Conservation (phyloP, 1,284 basidiomycete genomes). For the Marasmius tenuissimus region DNA sequence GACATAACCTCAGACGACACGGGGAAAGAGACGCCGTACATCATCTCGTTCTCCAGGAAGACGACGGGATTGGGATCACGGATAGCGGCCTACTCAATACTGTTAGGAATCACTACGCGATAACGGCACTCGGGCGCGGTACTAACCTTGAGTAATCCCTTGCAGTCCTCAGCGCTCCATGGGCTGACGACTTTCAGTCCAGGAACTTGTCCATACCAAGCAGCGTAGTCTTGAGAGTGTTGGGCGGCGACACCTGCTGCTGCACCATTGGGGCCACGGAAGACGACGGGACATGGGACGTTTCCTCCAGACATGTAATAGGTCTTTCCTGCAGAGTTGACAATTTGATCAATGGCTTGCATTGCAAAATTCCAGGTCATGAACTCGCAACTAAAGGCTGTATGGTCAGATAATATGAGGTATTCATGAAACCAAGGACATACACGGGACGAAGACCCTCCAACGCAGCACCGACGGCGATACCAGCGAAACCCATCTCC, state of each 20-base stretch:
- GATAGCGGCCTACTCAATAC: conserved; percentile 74
- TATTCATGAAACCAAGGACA: conserved; percentile 18
- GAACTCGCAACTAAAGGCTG: conserved; percentile 85
- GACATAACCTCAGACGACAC: conserved; percentile 95
- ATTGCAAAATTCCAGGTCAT: conserved; percentile 98
- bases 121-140: not conserved
- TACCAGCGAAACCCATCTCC: conserved; percentile 98
- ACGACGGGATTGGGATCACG: conserved; percentile 98
- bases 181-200: conserved; percentile 98
- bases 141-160: conserved; percentile 91
- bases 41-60: conserved; percentile 99
- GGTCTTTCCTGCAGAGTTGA: conserved; percentile 99
- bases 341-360: conserved; percentile 99
- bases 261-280: conserved; percentile 99
- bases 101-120: not conserved
- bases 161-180: conserved; percentile 97
- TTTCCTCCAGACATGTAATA: conserved; percentile 99
- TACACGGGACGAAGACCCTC: conserved; percentile 93
- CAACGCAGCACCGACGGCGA: conserved; percentile 94
- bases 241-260: conserved; percentile 95
- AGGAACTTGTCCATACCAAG: conserved; percentile 96
- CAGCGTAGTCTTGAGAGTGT: conserved; percentile 90
- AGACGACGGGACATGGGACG: conserved; percentile 96
- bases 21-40: conserved; percentile 97
- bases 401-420: conserved; percentile 13